These are phyloP conservation scores for Royoungia palumana DNA, from an alignment of 768 basidiomycete species.

Conservation along the genomic window DNA sequence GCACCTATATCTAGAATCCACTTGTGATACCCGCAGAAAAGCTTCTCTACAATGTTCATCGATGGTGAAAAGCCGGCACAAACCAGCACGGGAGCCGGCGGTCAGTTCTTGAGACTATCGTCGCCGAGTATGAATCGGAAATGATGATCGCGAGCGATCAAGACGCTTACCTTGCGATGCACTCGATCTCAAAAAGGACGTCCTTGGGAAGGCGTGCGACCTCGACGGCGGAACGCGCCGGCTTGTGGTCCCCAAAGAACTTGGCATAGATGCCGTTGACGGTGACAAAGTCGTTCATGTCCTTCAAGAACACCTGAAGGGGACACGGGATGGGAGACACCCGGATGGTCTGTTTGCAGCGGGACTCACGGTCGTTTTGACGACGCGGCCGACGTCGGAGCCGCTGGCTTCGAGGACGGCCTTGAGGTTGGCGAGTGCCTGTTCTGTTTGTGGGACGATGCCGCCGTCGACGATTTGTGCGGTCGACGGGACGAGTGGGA, in stretches of 20 bases:
- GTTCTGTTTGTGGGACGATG: conserved; percentile 52
- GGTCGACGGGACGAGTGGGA: conserved; percentile 76
- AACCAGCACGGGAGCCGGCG: neutral
- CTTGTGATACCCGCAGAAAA: conserved; percentile 1
- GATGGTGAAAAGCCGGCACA: neutral
- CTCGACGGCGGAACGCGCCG: conserved; percentile 90
- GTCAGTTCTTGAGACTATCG: conserved; percentile 24
- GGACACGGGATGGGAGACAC: neutral
- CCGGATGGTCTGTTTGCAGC: neutral
- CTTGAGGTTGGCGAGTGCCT: conserved; percentile 83
- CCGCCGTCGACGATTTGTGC: conserved; percentile 37
- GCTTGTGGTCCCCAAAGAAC: conserved; percentile 89
- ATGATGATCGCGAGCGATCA: neutral
- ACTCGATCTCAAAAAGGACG: conserved; percentile 90
- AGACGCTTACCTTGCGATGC: conserved; percentile 64
- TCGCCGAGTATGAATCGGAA: neutral
- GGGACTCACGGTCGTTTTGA: conserved; percentile 81
- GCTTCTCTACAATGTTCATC: neutral
- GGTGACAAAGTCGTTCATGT: conserved; percentile 84
- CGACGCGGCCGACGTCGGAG: conserved; percentile 73
- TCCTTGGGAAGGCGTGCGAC: conserved; percentile 86
- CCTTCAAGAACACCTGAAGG: conserved; percentile 81
- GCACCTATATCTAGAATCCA: neutral
- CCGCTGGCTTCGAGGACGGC: conserved; percentile 82
- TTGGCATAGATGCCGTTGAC: conserved; percentile 81